Conservation (phyloP, 2,329 filamentous ascomycete species). For the Verticillium isaacii region DNA sequence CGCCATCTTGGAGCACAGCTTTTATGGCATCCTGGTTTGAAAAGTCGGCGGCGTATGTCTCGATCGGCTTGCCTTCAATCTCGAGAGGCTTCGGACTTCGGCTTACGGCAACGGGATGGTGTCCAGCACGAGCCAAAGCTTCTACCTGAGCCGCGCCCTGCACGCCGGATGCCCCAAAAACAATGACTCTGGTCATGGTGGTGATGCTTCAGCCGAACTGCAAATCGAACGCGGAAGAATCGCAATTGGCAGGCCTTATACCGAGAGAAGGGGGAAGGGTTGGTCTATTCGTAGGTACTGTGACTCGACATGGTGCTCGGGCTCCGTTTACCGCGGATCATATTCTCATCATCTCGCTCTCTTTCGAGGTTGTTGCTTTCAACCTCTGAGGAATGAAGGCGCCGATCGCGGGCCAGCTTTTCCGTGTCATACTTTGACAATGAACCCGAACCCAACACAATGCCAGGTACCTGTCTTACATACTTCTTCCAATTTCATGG, state of each 20-base stretch:
- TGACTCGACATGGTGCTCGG: neutral
- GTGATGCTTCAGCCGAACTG: neutral
- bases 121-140: conserved; percentile 15
- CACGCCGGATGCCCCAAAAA: conserved; percentile 21
- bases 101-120: conserved; percentile 20
- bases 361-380: neutral
- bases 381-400: neutral
- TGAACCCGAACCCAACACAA: no score
- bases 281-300: no score
- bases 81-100: conserved; percentile 14
- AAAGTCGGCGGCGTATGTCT: conserved; percentile 17
- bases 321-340: neutral
- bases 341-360: neutral
- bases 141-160: conserved; percentile 19
- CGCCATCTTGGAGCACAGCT: conserved; percentile 9
- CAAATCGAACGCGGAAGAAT: neutral
- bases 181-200: conserved; percentile 19
- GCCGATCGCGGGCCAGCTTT: neutral
- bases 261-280: no score
- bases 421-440: neutral
- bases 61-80: conserved; percentile 12
- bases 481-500: neutral
- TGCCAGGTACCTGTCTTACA: neutral
- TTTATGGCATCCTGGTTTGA: conserved; percentile 7
- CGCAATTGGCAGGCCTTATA: no score